Base-by-base conservation (phyloP, 768 basidiomycete genomes). In the Tylopilus sp. region DNA sequence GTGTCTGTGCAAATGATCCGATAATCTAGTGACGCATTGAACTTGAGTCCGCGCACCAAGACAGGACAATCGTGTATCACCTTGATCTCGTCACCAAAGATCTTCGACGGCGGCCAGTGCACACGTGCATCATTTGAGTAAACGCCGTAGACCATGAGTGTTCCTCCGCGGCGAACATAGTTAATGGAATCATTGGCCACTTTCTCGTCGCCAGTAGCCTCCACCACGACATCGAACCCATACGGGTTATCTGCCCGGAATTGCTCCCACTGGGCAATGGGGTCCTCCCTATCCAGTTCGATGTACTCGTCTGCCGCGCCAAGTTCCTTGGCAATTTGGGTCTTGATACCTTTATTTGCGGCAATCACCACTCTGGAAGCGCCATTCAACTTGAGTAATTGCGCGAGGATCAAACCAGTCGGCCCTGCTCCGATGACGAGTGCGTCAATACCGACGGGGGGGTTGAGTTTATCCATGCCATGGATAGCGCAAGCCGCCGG, bases 401-500 rank as follows among this genome's bases (percentile, higher is more conserved):
- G 91, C 1, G 90, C 84, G 44, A 94, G 81, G 58, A 93, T 89
- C 48, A 92, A 76, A 13, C 91, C 86, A 4, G 90, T 92, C 2
- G 91, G 90, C 4, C 91, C 91, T 17, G 91, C 88, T 47, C 91
- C 91, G 50, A 93, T 75, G 46, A 93, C 72, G 39, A 94, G 79
- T 12, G 85, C 88, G 47, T 91, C 87, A 40, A 87, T 73, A 35
- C 91, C 91, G 53, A 91, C 87, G 1, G 84, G 80, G 6, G 87
- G 82, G 47, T 76, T 77, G 53, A 93, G 79, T 69, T 90, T 88
- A 71, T 94, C 91, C 53, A 92, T 81, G 7, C 91, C 91, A 66
- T 93, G 90, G 46, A 94, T 81, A 26, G 91, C 90, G 60, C 91
- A 94, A 17, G 90, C 85, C 3, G 90, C 87, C 28, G 91, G 91